Percentiles rank a stretch among this genome's conserved stretches.
Evolutionary conservation across 2,329 filamentous ascomycete genomes (phyloP).

Genomic region (Verticillium nubilum): DNA sequence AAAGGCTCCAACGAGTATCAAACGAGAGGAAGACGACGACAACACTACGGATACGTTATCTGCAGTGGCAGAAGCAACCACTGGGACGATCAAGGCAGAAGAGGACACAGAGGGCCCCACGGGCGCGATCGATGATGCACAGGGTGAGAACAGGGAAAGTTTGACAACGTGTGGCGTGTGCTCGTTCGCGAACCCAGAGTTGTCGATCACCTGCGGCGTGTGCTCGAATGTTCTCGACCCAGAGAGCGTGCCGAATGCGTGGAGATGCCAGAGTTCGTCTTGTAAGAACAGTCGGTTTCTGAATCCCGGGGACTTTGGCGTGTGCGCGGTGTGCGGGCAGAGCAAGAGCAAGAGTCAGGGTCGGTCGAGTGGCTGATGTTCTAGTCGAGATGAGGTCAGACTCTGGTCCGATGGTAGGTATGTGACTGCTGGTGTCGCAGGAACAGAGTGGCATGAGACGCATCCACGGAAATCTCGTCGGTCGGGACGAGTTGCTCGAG

Average conservation of each 20-base stretch:
- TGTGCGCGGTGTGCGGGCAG: constrained; percentile 65
- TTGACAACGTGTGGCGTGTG: constrained; percentile 52
- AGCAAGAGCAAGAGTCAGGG: constrained; percentile 15
- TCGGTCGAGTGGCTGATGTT: not conserved
- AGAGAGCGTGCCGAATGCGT: constrained; percentile 47
- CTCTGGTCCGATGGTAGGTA: not conserved
- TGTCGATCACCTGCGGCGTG: constrained; percentile 55
- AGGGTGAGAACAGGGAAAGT: not conserved
- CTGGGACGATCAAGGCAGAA: constrained; percentile 1
- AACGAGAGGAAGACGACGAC: constrained; percentile 1
- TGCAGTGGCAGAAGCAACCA: not conserved
- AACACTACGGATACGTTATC: not conserved
- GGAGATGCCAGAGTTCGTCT: constrained; percentile 53
- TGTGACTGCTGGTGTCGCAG: not conserved
- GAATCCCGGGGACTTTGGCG: constrained; percentile 63
- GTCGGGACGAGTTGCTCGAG: not conserved
- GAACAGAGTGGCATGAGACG: not conserved
- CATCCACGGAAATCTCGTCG: not conserved
- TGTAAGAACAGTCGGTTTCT: constrained; percentile 56
- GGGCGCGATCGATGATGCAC: not conserved
- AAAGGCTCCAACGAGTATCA: constrained; percentile 2
- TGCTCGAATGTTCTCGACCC: constrained; percentile 66
- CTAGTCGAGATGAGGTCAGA: not conserved
- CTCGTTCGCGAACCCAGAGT: constrained; percentile 55
- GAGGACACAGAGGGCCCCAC: not conserved